Evolutionary conservation across 805 yeast species (phyloP).

Genomic region (Starmerella asiatica): DNA sequence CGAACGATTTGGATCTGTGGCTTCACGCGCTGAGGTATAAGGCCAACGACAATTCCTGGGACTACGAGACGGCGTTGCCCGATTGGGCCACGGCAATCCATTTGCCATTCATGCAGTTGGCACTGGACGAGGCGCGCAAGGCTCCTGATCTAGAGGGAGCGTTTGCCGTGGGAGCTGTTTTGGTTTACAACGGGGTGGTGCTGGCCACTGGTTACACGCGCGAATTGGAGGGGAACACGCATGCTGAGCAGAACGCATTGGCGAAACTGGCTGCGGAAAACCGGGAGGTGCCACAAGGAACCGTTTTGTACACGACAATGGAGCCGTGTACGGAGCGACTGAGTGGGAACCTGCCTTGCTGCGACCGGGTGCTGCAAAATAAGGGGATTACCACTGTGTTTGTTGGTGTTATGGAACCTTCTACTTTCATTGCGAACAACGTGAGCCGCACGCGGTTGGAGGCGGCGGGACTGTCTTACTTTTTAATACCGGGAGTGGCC

Average conservation of each 20-base stretch:
- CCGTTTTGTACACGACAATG: conserved; percentile 87
- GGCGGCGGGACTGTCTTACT: conserved; percentile 50
- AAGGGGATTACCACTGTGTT: conserved; percentile 53
- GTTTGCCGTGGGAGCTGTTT: conserved; percentile 85
- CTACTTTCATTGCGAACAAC: conserved; percentile 70
- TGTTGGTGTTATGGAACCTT: conserved; percentile 89
- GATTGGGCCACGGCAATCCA: conserved; percentile 64
- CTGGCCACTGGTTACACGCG: conserved; percentile 79
- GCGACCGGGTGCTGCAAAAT: conserved; percentile 54
- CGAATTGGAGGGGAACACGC: conserved; percentile 88
- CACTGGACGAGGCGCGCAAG: conserved; percentile 62
- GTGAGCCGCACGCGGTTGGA: conserved; percentile 44
- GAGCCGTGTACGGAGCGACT: conserved; percentile 86
- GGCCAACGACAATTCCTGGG: conserved; percentile 40
- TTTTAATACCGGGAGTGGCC: conserved; percentile 75
- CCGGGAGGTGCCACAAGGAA: conserved; percentile 49
- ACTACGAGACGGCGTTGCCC: conserved; percentile 62
- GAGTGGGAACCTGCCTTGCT: conserved; percentile 84
- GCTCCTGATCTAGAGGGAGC: conserved; percentile 77
- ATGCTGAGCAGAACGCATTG: conserved; percentile 91
- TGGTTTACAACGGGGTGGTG: conserved; percentile 49
- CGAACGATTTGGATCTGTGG: conserved; percentile 77
- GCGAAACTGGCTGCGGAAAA: conserved; percentile 39
- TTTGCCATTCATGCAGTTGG: conserved; percentile 52
- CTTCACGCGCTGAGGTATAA: conserved; percentile 78